Conservation (phyloP, 2,329 filamentous ascomycete species). For the Colletotrichum euphorbiae region DNA sequence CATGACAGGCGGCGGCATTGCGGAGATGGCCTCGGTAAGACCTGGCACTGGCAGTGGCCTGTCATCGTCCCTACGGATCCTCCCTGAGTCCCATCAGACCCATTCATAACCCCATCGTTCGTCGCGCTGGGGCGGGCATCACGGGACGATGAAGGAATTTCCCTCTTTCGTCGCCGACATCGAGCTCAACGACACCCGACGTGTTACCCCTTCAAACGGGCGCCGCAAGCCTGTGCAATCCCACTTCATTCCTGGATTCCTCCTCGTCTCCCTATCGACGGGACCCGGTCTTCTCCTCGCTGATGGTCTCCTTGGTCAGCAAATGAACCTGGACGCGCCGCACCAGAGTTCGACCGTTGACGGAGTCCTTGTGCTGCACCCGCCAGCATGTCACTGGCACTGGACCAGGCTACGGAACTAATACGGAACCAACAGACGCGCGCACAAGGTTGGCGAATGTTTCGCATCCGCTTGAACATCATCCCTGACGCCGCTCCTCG, state of each 20-base stretch:
- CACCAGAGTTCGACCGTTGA: conserved; percentile 33
- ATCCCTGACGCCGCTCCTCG: conserved; percentile 16
- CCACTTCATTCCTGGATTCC: conserved; percentile 9
- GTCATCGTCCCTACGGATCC: neutral
- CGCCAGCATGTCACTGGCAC: conserved; percentile 23
- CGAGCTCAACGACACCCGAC: conserved; percentile 6
- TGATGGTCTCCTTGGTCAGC: neutral
- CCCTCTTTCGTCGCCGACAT: neutral
- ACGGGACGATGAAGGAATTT: conserved; percentile 1
- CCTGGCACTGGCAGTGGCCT: neutral
- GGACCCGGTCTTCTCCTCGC: conserved; percentile 3
- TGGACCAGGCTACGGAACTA: conserved; percentile 25
- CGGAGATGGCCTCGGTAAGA: neutral
- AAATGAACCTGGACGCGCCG: conserved; percentile 19
- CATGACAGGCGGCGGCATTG: conserved; percentile 11
- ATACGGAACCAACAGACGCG: conserved; percentile 18
- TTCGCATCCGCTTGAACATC: conserved; percentile 27
- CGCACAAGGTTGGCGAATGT: conserved; percentile 7
- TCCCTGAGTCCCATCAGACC: neutral
- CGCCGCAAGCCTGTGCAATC: conserved; percentile 36
- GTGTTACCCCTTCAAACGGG: conserved; percentile 36
- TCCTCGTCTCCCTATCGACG: conserved; percentile 20
- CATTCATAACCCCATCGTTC: conserved; percentile 9
- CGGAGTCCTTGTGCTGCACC: conserved; percentile 13
- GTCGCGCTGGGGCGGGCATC: conserved; percentile 4